These are phyloP conservation scores for Leccinum subatratum DNA, from an alignment of 1,284 basidiomycete species.

Conservation along the genomic window DNA sequence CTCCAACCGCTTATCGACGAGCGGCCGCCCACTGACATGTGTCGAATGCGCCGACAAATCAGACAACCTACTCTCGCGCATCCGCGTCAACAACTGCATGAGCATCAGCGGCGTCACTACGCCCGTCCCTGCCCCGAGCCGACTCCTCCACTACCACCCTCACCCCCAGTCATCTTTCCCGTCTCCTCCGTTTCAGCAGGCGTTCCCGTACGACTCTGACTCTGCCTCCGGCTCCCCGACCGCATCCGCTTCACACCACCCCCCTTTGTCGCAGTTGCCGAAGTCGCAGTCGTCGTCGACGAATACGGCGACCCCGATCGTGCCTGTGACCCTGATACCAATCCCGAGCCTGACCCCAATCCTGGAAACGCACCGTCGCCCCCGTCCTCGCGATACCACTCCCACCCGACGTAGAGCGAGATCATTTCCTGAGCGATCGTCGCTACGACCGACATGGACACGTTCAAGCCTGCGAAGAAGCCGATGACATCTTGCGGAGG, in stretches of 20 bases:
- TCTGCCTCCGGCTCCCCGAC: conserved; percentile 25
- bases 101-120: conserved; percentile 53
- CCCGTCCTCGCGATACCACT: conserved; percentile 66
- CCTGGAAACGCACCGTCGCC: conserved; percentile 23
- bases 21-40: conserved; percentile 38
- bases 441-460: conserved; percentile 78
- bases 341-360: neutral
- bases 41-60: conserved; percentile 53
- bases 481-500: conserved; percentile 60
- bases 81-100: conserved; percentile 52
- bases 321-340: neutral
- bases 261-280: conserved; percentile 1
- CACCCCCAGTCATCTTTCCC: conserved; percentile 12
- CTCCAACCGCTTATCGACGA: conserved; percentile 65
- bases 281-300: conserved; percentile 7
- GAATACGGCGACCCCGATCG: conserved; percentile 20
- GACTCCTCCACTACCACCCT: neutral
- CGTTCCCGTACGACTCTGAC: conserved; percentile 22
- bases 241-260: conserved; percentile 23
- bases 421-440: conserved; percentile 90
- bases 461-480: conserved; percentile 82
- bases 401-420: conserved; percentile 84
- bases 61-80: conserved; percentile 64
- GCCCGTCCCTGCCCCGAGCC: neutral
- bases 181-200: conserved; percentile 18